A percentile compares a stretch with the other conserved stretches of the same genome.
These are phyloP conservation scores for Lyophyllum decastes DNA, from an alignment of 768 basidiomycete species.

Conservation along the genomic window DNA sequence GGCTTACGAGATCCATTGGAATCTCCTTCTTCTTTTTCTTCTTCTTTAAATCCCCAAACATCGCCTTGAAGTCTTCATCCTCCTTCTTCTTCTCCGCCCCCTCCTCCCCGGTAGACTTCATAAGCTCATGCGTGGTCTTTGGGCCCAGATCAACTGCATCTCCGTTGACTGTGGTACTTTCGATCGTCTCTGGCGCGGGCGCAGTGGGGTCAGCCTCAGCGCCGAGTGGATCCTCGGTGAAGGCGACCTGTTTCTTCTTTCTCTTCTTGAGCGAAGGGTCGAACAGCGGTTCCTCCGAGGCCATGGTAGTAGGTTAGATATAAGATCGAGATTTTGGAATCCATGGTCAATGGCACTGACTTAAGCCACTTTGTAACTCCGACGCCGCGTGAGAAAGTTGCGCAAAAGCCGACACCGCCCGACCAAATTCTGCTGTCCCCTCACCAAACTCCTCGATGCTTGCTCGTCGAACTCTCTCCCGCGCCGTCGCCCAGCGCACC, in stretches of 20 bases:
- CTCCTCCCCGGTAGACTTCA: constrained; percentile 52
- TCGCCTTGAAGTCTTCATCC: constrained; percentile 77
- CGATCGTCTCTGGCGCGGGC: constrained; percentile 74
- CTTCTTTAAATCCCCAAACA: constrained; percentile 90
- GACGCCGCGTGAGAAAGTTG: constrained; percentile 31
- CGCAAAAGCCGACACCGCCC: constrained; percentile 43
- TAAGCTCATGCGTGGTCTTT: constrained; percentile 73
- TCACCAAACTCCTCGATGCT: constrained; percentile 39
- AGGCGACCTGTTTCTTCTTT: constrained; percentile 87
- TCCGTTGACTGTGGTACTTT: constrained; percentile 67
- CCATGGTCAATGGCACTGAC: background rate
- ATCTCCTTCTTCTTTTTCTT: constrained; percentile 95
- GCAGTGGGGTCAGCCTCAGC: constrained; percentile 82
- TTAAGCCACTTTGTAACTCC: constrained; percentile 20
- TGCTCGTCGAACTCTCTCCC: constrained; percentile 46
- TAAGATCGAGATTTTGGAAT: background rate
- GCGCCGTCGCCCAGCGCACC: constrained; percentile 39
- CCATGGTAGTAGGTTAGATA: constrained; percentile 36
- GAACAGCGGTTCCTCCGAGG: constrained; percentile 76
- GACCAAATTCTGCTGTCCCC: constrained; percentile 24
- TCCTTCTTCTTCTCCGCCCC: constrained; percentile 53
- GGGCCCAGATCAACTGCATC: constrained; percentile 78
- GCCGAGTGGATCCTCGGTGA: constrained; percentile 82
- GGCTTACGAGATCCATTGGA: constrained; percentile 74
- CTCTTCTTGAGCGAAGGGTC: constrained; percentile 84